phyloP scores from a whole-genome alignment of 768 basidiomycete species.

The Russula lepida region DNA sequence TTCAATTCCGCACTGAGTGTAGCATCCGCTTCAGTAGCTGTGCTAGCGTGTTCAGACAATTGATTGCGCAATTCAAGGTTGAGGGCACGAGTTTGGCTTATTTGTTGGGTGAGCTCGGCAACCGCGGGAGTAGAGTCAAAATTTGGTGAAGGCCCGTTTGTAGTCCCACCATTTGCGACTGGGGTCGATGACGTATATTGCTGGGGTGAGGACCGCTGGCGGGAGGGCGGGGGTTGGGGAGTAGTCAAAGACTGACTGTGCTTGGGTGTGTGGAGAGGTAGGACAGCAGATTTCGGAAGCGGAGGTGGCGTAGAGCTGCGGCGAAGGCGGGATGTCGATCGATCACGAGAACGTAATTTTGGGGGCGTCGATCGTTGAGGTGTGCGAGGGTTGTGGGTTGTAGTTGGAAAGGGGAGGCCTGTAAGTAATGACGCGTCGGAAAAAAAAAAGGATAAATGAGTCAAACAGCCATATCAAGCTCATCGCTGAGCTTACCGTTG shows the following conservation, averaged over 20 bases:
- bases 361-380: constrained; percentile 38
- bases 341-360: constrained; percentile 40
- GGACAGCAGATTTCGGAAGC: constrained; percentile 70
- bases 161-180: constrained; percentile 10
- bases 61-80: constrained; percentile 65
- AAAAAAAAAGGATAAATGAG: constrained; percentile 12
- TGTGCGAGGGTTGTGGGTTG: constrained; percentile 13
- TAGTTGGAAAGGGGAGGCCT: constrained; percentile 23
- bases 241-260: constrained; percentile 23
- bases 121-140: constrained; percentile 62
- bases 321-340: constrained; percentile 19
- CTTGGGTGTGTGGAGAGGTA: constrained; percentile 65
- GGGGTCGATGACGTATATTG: constrained; percentile 10
- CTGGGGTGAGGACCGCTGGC: constrained; percentile 15
- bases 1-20: constrained; percentile 61
- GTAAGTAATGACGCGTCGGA: not conserved
- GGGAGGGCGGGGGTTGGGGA: constrained; percentile 16
- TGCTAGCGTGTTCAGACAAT: constrained; percentile 39
- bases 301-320: constrained; percentile 77
- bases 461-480: constrained; percentile 23
- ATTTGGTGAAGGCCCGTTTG: constrained; percentile 32
- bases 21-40: constrained; percentile 42
- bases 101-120: constrained; percentile 68
- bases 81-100: constrained; percentile 50
- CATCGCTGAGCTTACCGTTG: constrained; percentile 43